Percentiles rank a stretch among this genome's conserved stretches.
These are phyloP conservation scores for Suhomyces bribrorum DNA, from an alignment of 1,139 yeast genomes.

Conservation along the genomic window DNA sequence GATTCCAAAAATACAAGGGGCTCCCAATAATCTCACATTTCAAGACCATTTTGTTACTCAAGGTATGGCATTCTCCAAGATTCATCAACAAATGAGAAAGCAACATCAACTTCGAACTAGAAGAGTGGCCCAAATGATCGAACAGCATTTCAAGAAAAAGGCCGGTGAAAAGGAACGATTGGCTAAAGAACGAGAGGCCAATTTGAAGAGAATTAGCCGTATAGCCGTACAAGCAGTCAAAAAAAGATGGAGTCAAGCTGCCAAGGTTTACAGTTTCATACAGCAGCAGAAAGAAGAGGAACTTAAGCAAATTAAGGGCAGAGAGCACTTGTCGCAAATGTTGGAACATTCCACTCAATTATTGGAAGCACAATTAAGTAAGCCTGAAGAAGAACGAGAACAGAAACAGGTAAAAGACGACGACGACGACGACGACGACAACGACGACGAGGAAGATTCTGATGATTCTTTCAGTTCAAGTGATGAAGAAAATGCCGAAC, in stretches of 20 bases:
- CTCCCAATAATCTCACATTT: slow-evolving; percentile 51
- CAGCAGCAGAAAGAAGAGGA: slow-evolving; percentile 63
- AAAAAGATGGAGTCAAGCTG: slow-evolving; percentile 89
- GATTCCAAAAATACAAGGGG: slow-evolving; percentile 43
- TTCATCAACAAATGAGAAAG: slow-evolving; percentile 67
- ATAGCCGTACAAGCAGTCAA: slow-evolving; percentile 81
- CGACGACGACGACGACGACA: slow-evolving; percentile 23
- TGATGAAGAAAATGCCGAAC: slow-evolving; percentile 18
- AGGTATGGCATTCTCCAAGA: slow-evolving; percentile 69
- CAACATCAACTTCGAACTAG: slow-evolving; percentile 69
- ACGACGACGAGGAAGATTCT: slow-evolving; percentile 19
- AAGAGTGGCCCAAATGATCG: slow-evolving; percentile 80
- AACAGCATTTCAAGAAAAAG: slow-evolving; percentile 79
- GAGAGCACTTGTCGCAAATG: slow-evolving; percentile 85
- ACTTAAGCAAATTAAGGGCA: slow-evolving; percentile 73
- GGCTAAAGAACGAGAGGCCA: slow-evolving; percentile 67
- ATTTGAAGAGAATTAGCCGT: slow-evolving; percentile 68
- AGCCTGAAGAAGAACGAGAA: slow-evolving; percentile 20
- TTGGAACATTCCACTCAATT: slow-evolving; percentile 89
- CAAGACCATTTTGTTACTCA: slow-evolving; percentile 77
- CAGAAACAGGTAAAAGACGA: slow-evolving; percentile 21
- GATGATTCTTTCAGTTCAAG: slow-evolving; percentile 23
- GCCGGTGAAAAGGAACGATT: slow-evolving; percentile 88
- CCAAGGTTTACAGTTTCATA: slow-evolving; percentile 67
- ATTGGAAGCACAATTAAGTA: slow-evolving; percentile 76